Conservation (phyloP, 164 flowering plant species). For the Cinnamomum chago region DNA sequence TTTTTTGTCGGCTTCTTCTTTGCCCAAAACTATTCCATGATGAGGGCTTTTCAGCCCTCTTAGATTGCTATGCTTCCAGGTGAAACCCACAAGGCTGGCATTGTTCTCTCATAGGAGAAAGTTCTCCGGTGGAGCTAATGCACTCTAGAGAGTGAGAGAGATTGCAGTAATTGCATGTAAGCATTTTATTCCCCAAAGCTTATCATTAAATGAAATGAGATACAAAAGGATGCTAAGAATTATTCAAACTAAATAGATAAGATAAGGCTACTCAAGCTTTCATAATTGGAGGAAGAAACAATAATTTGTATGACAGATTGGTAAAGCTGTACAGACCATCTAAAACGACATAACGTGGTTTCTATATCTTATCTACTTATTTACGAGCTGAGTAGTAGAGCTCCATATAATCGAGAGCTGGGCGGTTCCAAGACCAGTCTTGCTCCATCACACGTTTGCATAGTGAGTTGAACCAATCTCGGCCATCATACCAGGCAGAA, state of each 20-base stretch:
- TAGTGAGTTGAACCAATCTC: slow-evolving; percentile 72
- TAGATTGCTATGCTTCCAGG: no score
- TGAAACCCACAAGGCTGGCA: no score
- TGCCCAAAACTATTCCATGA: no score
- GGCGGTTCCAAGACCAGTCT: slow-evolving; percentile 99
- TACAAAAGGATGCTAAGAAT: neutral
- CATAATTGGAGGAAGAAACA: neutral
- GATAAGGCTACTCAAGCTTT: neutral
- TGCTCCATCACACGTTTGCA: slow-evolving; percentile 94
- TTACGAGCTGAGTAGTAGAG: slow-evolving; percentile 85
- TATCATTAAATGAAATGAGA: neutral
- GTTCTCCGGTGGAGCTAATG: no score
- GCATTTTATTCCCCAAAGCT: neutral
- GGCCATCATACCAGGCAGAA: slow-evolving; percentile 72
- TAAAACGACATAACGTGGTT: neutral
- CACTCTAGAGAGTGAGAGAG: no score
- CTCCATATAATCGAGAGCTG: slow-evolving; percentile 92
- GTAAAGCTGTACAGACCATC: slow-evolving; percentile 27
- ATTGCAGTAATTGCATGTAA: neutral
- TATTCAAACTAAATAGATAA: slow-evolving; percentile 1
- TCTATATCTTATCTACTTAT: slow-evolving; percentile 15
- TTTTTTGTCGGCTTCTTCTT: no score
- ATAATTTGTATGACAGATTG: neutral
- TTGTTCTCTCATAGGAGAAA: no score
- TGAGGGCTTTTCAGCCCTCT: no score